A percentile compares a stretch with the other conserved stretches of the same genome.
phyloP scores from a whole-genome alignment of 1,139 yeast species.

The Taphrina betulina region DNA sequence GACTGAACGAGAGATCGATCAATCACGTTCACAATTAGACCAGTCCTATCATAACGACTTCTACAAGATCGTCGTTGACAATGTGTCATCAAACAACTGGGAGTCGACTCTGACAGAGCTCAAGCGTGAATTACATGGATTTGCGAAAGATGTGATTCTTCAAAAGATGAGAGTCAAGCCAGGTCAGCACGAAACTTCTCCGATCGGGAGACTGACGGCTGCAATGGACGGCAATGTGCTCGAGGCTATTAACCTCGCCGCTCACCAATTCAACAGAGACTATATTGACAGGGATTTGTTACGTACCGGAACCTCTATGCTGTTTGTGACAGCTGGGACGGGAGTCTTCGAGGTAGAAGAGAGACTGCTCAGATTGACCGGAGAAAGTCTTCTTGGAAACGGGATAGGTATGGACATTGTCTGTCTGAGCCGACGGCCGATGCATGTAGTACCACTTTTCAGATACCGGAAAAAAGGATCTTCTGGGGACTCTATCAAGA shows the following conservation, averaged over 20 bases:
- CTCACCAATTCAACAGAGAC: conserved; percentile 74
- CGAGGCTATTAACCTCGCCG: conserved; percentile 82
- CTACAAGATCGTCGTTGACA: conserved; percentile 91
- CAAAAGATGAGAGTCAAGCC: conserved; percentile 38
- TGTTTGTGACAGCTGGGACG: conserved; percentile 85
- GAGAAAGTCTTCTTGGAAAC: conserved; percentile 68
- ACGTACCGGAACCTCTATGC: conserved; percentile 81
- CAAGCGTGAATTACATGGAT: conserved; percentile 78
- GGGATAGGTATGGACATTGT: conserved; percentile 87
- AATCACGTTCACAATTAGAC: not conserved
- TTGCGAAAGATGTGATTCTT: conserved; percentile 68
- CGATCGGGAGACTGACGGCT: conserved; percentile 58
- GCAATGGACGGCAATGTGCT: conserved; percentile 85
- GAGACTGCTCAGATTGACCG: conserved; percentile 69
- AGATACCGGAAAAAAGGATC: conserved; percentile 55
- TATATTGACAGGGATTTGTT: conserved; percentile 82
- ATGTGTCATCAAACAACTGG: conserved; percentile 65
- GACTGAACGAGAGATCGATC: conserved; percentile 2
- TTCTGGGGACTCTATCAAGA: not conserved
- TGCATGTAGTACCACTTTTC: conserved; percentile 87
- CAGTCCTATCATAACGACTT: conserved; percentile 53
- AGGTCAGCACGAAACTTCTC: conserved; percentile 40
- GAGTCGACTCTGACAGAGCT: conserved; percentile 84
- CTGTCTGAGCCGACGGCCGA: conserved; percentile 84
- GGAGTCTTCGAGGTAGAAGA: conserved; percentile 92